Conservation (phyloP, 1,284 basidiomycete genomes). For the Porogramme epimiltina region DNA sequence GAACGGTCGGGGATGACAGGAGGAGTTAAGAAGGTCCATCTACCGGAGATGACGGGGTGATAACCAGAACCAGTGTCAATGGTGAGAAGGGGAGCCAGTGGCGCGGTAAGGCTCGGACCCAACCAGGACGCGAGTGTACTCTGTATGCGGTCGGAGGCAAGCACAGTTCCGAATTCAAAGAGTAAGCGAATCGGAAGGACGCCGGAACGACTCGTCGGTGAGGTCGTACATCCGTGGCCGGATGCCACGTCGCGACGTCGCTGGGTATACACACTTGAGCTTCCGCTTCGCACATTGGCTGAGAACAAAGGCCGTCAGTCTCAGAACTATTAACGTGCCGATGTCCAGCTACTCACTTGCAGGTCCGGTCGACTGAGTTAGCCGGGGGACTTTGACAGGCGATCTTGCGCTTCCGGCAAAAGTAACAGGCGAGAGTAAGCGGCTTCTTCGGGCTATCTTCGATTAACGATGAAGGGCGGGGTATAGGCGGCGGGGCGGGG, state of each 20-base stretch:
- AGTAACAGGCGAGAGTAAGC: slow-evolving; percentile 44
- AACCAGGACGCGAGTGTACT: slow-evolving; percentile 8
- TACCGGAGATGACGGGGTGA: slow-evolving; percentile 15
- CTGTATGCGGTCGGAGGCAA: background rate
- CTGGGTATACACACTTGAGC: slow-evolving; percentile 37
- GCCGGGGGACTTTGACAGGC: slow-evolving; percentile 43
- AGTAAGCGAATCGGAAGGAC: slow-evolving; percentile 12
- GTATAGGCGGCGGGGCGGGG: slow-evolving; percentile 20
- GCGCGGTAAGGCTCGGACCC: slow-evolving; percentile 24
- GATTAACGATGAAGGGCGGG: slow-evolving; percentile 27
- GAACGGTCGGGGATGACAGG: background rate
- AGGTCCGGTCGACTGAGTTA: slow-evolving; percentile 37
- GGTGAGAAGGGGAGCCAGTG: slow-evolving; percentile 21
- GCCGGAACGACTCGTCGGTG: slow-evolving; percentile 21
- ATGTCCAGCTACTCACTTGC: slow-evolving; percentile 39
- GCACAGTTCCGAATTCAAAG: slow-evolving; percentile 3
- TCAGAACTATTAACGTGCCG: background rate
- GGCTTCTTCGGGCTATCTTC: slow-evolving; percentile 40
- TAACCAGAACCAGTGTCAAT: slow-evolving; percentile 4
- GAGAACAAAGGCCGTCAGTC: slow-evolving; percentile 5
- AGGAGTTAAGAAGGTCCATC: slow-evolving; percentile 4
- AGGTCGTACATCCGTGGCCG: slow-evolving; percentile 29
- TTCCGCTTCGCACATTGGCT: slow-evolving; percentile 38
- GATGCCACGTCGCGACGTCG: slow-evolving; percentile 35
- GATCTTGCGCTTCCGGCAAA: slow-evolving; percentile 48